Percentiles rank a stretch among this genome's conserved stretches.
phyloP scores from a whole-genome alignment of 495 filamentous ascomycete genomes.

The Arthonia radiata region DNA sequence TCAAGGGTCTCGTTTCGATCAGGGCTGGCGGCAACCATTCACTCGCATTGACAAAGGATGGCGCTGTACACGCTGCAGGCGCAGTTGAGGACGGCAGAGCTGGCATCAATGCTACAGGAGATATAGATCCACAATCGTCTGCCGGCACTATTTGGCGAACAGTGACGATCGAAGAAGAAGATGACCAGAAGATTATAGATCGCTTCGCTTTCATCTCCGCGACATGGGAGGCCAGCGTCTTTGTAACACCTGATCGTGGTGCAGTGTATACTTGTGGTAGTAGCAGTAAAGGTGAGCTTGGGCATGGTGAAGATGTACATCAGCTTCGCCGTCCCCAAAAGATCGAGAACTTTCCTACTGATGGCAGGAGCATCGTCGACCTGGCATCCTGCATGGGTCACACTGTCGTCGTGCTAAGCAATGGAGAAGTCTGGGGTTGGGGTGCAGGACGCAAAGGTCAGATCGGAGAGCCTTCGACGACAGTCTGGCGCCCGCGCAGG shows the following conservation, averaged over 20 bases:
- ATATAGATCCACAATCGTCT: no score
- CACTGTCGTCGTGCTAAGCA: conserved; percentile 41
- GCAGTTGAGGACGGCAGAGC: conserved; percentile 29
- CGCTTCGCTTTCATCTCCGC: conserved; percentile 27
- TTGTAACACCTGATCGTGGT: conserved; percentile 21
- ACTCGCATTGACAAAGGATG: conserved; percentile 32
- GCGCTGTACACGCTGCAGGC: conserved; percentile 37
- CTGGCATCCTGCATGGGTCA: conserved; percentile 57
- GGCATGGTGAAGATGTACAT: conserved; percentile 21
- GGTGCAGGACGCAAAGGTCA: conserved; percentile 68
- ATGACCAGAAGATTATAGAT: no score
- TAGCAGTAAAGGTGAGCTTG: conserved; percentile 47
- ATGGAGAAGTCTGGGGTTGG: conserved; percentile 71
- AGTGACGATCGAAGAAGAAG: no score
- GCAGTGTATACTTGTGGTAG: conserved; percentile 36
- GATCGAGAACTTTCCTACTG: conserved; percentile 37
- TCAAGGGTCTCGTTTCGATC: conserved; percentile 15
- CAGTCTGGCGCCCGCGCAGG: conserved; percentile 31
- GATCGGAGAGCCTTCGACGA: conserved; percentile 25
- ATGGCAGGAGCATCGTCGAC: conserved; percentile 21
- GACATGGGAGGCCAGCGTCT: conserved; percentile 48
- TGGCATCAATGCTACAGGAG: conserved; percentile 9
- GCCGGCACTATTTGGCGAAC: no score
- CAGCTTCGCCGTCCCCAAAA: conserved; percentile 6
- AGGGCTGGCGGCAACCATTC: conserved; percentile 77